phyloP scores from a whole-genome alignment of 2,329 filamentous ascomycete genomes.

The Diaporthe ampelina region DNA sequence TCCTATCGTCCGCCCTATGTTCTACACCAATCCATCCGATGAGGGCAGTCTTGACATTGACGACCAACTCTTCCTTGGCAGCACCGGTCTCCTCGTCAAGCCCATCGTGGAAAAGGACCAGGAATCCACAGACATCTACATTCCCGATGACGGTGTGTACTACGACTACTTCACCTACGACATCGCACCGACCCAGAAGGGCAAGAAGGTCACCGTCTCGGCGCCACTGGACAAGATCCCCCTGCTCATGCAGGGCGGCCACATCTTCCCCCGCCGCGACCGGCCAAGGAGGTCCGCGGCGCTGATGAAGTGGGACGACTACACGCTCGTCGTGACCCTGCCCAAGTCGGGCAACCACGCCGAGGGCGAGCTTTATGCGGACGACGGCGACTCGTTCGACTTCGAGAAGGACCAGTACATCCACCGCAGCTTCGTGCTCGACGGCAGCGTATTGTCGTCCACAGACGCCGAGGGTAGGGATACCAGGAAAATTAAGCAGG shows the following conservation, averaged over 20 bases:
- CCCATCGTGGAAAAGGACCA: slow-evolving; percentile 86
- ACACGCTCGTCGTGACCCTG: slow-evolving; percentile 87
- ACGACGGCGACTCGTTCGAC: slow-evolving; percentile 95
- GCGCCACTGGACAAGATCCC: slow-evolving; percentile 91
- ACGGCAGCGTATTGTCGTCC: slow-evolving; percentile 73
- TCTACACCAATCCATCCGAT: slow-evolving; percentile 89
- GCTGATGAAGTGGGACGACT: slow-evolving; percentile 94
- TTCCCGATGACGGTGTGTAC: slow-evolving; percentile 90
- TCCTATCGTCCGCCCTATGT: slow-evolving; percentile 92
- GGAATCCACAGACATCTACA: slow-evolving; percentile 82
- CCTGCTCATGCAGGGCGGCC: slow-evolving; percentile 91
- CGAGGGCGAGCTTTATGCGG: slow-evolving; percentile 86
- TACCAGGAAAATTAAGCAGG: slow-evolving; percentile 71
- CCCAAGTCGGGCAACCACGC: slow-evolving; percentile 74
- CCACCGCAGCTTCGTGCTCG: slow-evolving; percentile 82
- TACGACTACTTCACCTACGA: slow-evolving; percentile 96
- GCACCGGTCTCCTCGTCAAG: slow-evolving; percentile 91
- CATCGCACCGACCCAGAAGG: slow-evolving; percentile 76
- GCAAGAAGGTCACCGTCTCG: slow-evolving; percentile 76
- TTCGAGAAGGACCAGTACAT: slow-evolving; percentile 89
- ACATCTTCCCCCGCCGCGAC: slow-evolving; percentile 92
- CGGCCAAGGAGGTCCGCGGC: slow-evolving; percentile 86
- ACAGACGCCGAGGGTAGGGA: slow-evolving; percentile 73
- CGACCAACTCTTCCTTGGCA: slow-evolving; percentile 92
- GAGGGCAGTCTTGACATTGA: slow-evolving; percentile 91